Evolutionary conservation across 2,329 filamentous ascomycete genomes (phyloP).

Genomic region (Fusarium sp.): DNA sequence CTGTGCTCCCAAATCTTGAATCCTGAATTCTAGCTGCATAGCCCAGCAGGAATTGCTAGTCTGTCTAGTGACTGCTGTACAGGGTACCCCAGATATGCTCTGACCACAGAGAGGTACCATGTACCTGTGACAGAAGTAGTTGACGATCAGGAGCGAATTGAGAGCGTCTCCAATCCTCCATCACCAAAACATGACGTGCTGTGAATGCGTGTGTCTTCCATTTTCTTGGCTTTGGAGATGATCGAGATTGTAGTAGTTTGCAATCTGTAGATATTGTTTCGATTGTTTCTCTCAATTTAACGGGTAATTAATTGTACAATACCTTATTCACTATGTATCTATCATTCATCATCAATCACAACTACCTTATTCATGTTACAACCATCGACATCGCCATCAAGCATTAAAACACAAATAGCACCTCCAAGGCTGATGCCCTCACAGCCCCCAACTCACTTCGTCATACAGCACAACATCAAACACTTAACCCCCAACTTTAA

Average conservation of each 20-base stretch:
- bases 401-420: background rate
- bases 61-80: background rate
- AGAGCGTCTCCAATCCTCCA: constrained; percentile 3
- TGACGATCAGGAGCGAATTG: constrained; percentile 11
- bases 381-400: background rate
- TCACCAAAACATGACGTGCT: constrained; percentile 19
- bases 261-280: no score
- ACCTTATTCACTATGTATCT: no score
- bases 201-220: background rate
- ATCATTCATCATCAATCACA: no score
- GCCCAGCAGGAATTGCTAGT: background rate
- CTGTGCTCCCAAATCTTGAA: constrained; percentile 16
- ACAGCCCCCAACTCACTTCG: background rate
- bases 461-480: background rate
- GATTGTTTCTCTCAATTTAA: background rate
- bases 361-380: no score
- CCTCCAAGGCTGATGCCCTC: background rate
- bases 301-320: background rate
- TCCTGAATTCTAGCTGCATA: constrained; percentile 16
- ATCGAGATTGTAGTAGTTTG: background rate
- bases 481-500: background rate
- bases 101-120: fast-evolving
- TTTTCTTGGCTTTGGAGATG: background rate
- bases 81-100: constrained; percentile 9
- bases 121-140: constrained; percentile 6